phyloP scores from a whole-genome alignment of 108 stramenopile species.

The Nannochloropsis granulata region DNA sequence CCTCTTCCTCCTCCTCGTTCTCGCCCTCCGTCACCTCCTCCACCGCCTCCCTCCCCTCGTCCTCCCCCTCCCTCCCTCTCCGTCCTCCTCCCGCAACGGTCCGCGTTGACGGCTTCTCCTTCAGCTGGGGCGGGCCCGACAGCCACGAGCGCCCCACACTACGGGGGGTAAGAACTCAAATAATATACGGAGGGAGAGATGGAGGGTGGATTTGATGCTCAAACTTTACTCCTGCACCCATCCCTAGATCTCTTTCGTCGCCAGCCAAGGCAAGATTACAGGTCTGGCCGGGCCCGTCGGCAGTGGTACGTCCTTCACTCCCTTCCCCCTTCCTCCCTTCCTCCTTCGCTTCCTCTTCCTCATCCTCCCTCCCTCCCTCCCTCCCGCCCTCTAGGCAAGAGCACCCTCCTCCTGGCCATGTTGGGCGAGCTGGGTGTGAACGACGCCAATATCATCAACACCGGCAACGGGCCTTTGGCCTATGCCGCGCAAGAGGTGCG shows the following conservation, averaged over 20 bases:
- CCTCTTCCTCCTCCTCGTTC: neutral
- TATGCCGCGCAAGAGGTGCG: slow-evolving; percentile 68
- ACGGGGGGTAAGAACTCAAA: neutral
- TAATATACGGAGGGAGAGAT: neutral
- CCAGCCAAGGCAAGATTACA: neutral
- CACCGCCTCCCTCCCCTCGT: neutral
- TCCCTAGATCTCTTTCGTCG: neutral
- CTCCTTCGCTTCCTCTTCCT: neutral
- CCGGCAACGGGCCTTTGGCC: slow-evolving; percentile 25
- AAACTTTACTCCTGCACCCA: neutral
- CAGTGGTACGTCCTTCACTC: neutral
- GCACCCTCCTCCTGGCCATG: slow-evolving; percentile 16
- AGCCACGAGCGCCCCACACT: neutral
- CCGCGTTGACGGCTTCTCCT: neutral
- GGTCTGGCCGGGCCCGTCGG: neutral
- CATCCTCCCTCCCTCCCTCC: neutral
- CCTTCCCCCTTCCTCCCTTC: neutral
- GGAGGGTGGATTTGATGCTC: neutral
- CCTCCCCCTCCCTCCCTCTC: neutral
- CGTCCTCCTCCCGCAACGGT: neutral
- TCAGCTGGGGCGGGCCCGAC: neutral
- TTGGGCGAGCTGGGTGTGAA: slow-evolving; percentile 27
- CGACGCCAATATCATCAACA: slow-evolving; percentile 48
- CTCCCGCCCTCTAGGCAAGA: neutral
- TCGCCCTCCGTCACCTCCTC: neutral